A percentile compares a stretch with the other conserved stretches of the same genome.
phyloP scores from a whole-genome alignment of 306 rosid species.

The Cicer cuneatum region DNA sequence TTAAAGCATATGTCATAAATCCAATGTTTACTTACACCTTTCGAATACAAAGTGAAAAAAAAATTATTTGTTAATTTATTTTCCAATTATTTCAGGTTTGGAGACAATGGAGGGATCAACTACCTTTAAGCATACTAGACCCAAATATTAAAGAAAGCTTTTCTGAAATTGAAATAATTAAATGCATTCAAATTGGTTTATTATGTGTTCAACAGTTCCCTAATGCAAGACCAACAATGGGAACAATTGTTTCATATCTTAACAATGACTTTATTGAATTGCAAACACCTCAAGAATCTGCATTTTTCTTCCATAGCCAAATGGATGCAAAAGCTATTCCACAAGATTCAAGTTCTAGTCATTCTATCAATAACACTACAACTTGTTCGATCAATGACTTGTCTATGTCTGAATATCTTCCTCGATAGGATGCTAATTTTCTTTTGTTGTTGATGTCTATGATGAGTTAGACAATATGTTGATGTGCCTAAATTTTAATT shows the following conservation, averaged over 20 bases:
- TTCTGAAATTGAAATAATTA: constrained; percentile 5
- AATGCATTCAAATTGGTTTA: constrained; percentile 33
- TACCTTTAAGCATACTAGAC: not conserved
- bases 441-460: not conserved
- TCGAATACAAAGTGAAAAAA: not conserved
- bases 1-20: not conserved
- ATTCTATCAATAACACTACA: not conserved
- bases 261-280: not conserved
- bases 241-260: constrained; percentile 25
- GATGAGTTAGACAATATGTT: too few relatives aligned
- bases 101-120: constrained; percentile 13
- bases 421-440: not conserved
- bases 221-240: constrained; percentile 15
- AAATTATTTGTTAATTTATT: not conserved
- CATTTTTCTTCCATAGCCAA: not conserved
- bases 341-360: constrained; percentile 32
- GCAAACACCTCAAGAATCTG: not conserved
- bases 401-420: constrained; percentile 11
- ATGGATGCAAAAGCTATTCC: not conserved
- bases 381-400: not conserved
- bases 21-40: not conserved
- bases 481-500: too few relatives aligned
- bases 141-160: not conserved
- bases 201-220: constrained; percentile 24
- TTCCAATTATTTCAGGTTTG: constrained; percentile 11